A percentile compares a stretch with the other conserved stretches of the same genome.
Evolutionary conservation across 1,139 yeast genomes (phyloP).

Genomic region (Saccharomycopsis hybrid): DNA sequence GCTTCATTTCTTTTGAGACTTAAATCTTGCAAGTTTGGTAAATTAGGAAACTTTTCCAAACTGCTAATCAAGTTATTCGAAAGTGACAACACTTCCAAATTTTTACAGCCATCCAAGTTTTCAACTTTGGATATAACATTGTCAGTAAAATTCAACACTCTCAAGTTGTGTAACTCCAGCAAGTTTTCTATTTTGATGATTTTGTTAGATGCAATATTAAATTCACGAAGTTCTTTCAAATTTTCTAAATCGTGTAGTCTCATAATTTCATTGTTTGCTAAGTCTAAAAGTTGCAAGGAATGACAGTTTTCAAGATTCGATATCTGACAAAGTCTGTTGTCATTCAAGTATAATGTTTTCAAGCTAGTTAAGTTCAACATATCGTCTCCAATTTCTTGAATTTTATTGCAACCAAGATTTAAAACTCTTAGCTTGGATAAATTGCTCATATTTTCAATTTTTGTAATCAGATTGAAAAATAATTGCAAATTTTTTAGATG

Average conservation of each 20-base stretch:
- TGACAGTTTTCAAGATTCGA: slow-evolving; percentile 22
- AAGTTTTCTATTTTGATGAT: slow-evolving; percentile 34
- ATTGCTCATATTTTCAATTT: slow-evolving; percentile 10
- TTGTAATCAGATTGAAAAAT: slow-evolving; percentile 20
- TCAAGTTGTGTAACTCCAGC: slow-evolving; percentile 30
- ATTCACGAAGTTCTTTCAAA: slow-evolving; percentile 34
- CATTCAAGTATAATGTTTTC: slow-evolving; percentile 42
- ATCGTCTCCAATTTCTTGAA: slow-evolving; percentile 22
- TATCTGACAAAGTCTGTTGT: slow-evolving; percentile 34
- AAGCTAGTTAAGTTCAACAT: slow-evolving; percentile 22
- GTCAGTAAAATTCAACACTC: slow-evolving; percentile 5
- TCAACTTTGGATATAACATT: slow-evolving; percentile 8
- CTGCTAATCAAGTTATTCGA: slow-evolving; percentile 34
- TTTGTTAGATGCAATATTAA: slow-evolving; percentile 40
- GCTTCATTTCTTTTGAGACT: slow-evolving; percentile 7
- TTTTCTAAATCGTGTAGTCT: slow-evolving; percentile 35
- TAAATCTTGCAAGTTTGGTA: slow-evolving; percentile 8
- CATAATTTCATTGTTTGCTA: slow-evolving; percentile 44
- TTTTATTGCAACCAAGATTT: slow-evolving; percentile 13
- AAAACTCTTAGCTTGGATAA: slow-evolving; percentile 7
- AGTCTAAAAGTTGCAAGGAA: slow-evolving; percentile 22
- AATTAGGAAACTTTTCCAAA: slow-evolving; percentile 4
- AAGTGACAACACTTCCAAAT: slow-evolving; percentile 38
- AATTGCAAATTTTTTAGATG: slow-evolving; percentile 39
- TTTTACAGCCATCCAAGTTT: slow-evolving; percentile 23